Evolutionary conservation across 176 grass and related monocot genomes (phyloP).

Genomic region (Musa troglodytarum): DNA sequence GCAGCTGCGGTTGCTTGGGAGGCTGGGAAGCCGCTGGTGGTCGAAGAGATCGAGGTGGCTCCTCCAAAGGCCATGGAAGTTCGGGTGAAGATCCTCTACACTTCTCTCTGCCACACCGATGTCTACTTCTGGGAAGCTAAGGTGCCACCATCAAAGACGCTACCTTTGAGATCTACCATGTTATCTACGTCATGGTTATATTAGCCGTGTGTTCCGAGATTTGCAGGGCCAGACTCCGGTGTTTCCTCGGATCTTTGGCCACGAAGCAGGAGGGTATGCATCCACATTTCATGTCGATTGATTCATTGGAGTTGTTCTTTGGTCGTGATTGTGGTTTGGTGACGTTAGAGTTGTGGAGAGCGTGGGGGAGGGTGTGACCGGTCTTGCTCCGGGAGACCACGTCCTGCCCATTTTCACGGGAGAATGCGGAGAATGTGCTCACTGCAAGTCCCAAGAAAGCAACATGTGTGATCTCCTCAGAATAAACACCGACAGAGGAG

Average conservation of each 20-base stretch:
- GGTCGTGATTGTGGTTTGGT: not conserved
- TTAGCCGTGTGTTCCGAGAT: not conserved
- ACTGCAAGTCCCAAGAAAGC: conserved; percentile 2
- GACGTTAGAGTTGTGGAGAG: not conserved
- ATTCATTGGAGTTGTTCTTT: not conserved
- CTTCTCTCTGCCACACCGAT: not conserved
- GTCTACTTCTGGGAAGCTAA: conserved; percentile 1
- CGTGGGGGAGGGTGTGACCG: conserved; percentile 1
- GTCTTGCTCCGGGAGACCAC: not conserved
- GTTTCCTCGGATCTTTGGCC: not conserved
- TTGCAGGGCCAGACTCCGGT: not conserved
- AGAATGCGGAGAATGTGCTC: not conserved
- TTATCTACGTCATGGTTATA: not conserved
- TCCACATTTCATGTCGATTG: not conserved
- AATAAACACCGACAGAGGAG: conserved; percentile 4
- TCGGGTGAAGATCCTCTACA: not conserved
- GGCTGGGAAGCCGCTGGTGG: not conserved
- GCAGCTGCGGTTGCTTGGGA: not conserved
- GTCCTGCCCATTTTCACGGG: not conserved
- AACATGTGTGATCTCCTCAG: conserved; percentile 7
- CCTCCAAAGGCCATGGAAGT: not conserved
- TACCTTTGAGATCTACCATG: not conserved
- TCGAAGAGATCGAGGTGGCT: not conserved
- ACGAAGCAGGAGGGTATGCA: not conserved
- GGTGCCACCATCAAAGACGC: not conserved